phyloP scores from a whole-genome alignment of 2,329 filamentous ascomycete species.

The Aspergillus fumigatiaffinis region DNA sequence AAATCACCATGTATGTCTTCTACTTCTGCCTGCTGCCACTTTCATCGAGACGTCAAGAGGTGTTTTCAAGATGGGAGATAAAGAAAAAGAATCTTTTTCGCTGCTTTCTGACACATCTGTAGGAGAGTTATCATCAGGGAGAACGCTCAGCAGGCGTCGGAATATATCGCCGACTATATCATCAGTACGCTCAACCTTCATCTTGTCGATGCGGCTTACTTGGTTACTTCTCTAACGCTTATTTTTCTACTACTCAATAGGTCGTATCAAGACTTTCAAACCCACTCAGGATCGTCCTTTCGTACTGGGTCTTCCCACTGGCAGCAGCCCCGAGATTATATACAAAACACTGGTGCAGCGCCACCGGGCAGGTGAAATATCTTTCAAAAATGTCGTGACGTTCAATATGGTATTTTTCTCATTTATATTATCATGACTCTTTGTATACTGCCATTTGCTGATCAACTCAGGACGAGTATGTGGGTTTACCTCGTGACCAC shows the following conservation, averaged over 20 bases:
- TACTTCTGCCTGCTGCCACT: neutral
- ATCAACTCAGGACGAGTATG: slow-evolving; percentile 69
- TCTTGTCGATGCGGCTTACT: neutral
- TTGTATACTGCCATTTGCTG: slow-evolving; percentile 4
- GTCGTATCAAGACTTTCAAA: slow-evolving; percentile 72
- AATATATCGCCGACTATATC: slow-evolving; percentile 78
- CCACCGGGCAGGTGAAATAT: slow-evolving; percentile 55
- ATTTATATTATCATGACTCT: neutral
- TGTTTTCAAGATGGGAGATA: neutral
- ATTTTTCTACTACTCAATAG: slow-evolving; percentile 36
- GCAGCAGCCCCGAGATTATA: slow-evolving; percentile 72
- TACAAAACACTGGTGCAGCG: slow-evolving; percentile 68
- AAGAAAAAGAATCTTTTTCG: neutral
- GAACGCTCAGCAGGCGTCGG: slow-evolving; percentile 63
- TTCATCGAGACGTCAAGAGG: neutral
- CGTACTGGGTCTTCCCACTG: slow-evolving; percentile 78
- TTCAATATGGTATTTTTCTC: slow-evolving; percentile 72
- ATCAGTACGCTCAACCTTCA: slow-evolving; percentile 51
- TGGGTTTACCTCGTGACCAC: slow-evolving; percentile 76
- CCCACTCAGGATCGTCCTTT: slow-evolving; percentile 71
- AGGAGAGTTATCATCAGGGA: slow-evolving; percentile 85
- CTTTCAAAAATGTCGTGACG: slow-evolving; percentile 82
- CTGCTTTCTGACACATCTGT: slow-evolving; percentile 11
- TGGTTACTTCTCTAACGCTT: neutral
- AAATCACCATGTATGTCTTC: neutral